Percentiles rank a stretch among this genome's conserved stretches.
Evolutionary conservation across 2,329 filamentous ascomycete genomes (phyloP).

Genomic region (Monosporascus sp.): DNA sequence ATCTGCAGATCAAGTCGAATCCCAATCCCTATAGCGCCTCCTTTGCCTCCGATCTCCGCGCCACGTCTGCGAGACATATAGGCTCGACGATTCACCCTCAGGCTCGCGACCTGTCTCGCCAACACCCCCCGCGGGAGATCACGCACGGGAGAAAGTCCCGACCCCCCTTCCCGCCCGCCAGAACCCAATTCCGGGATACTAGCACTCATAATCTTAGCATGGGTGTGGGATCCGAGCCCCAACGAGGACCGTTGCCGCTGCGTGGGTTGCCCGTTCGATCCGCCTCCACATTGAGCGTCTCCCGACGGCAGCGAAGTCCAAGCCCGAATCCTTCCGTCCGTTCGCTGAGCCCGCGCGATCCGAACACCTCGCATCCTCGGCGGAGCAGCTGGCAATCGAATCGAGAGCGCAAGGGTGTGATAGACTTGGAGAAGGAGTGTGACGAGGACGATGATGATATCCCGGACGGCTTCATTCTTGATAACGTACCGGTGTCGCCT

Average conservation of each 20-base stretch:
- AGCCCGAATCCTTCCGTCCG: conserved; percentile 38
- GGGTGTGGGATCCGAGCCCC: conserved; percentile 23
- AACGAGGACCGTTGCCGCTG: conserved; percentile 21
- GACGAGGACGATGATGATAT: conserved; percentile 75
- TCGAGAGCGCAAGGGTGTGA: conserved; percentile 57
- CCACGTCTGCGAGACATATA: conserved; percentile 23
- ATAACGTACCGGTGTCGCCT: conserved; percentile 81
- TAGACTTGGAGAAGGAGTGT: conserved; percentile 70
- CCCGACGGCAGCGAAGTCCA: conserved; percentile 42
- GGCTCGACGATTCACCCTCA: conserved; percentile 19
- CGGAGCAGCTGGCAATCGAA: conserved; percentile 69
- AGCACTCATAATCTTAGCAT: conserved; percentile 34
- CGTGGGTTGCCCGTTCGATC: conserved; percentile 33
- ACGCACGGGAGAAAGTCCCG: conserved; percentile 28
- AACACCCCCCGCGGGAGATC: conserved; percentile 28
- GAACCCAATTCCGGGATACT: conserved; percentile 40
- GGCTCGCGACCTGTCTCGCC: conserved; percentile 23
- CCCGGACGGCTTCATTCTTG: conserved; percentile 71
- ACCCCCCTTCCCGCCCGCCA: conserved; percentile 39
- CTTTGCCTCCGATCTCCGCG: conserved; percentile 37
- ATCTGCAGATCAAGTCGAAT: conserved; percentile 29
- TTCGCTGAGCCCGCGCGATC: conserved; percentile 39
- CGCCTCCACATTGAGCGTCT: conserved; percentile 32
- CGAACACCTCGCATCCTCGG: conserved; percentile 35
- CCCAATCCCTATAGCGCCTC: conserved; percentile 46